Evolutionary conservation across 2,329 filamentous ascomycete genomes (phyloP), one percentile per base, ranked within the genome.

Genomic region (Cercospora zeina): DNA sequence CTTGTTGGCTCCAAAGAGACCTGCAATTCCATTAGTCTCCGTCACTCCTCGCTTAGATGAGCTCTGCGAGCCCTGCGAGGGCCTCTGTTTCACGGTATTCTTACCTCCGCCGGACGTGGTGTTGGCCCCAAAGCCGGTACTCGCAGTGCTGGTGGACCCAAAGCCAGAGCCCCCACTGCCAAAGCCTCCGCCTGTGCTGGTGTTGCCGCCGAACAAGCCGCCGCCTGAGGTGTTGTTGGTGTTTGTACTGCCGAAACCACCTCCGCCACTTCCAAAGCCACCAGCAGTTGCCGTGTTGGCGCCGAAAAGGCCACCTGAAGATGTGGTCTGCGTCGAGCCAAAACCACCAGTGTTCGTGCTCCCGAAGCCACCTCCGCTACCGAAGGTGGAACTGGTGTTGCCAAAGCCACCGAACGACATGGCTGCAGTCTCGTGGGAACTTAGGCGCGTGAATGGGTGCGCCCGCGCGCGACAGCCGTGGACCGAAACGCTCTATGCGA

Each of bases 41-140:
- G 34, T 45, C 21, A 19, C 27, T 13, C 6, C 19, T 42, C 34
- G 21, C 11, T 56, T 34, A 27, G 30, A 24, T 30, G 42, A n/a
- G 36, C 54, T 34, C 49, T 59, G 37, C 19, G 19, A 19, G 39
- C 39, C 16, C 13, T 19, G 24, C 14, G 24, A 24, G 2, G 21
- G 24, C 24, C 5, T 50, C 14, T n/a, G 30, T 66, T 69, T 37
- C 69, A 74, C 13, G 49, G 14, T 33, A 34, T 30, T 47, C 37
- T 73, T 69, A 58, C 73, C 68, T 57, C 69, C 67, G 19, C 66
- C 65, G n/a, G 63, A 62, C 66, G 72, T 70, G 67, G 71, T 66
- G 5, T 77, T 77, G 21, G 53, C 57, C 59, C 80, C 78, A 39
- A 78, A 76, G n/a, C 73, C 69, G 24, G 74, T 71, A 31, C 72